Evolutionary conservation across 768 basidiomycete species (phyloP).

Genomic region (Boletus fagicola): DNA sequence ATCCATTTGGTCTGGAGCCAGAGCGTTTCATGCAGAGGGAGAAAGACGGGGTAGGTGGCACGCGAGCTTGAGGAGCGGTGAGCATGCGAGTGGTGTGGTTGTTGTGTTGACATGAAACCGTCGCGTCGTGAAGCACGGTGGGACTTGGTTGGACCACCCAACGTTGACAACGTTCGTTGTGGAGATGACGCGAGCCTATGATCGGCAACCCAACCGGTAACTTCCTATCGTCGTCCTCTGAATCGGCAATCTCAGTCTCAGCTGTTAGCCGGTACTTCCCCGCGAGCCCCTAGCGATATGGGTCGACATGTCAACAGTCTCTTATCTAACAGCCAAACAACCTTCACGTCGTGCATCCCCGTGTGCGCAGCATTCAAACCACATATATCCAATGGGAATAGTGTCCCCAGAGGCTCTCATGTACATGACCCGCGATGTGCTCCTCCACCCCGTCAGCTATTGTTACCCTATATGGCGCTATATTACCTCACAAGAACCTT

Average conservation of each 20-base stretch:
- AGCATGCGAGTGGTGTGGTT: not conserved
- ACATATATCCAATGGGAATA: not conserved
- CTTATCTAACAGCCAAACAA: constrained; percentile 1
- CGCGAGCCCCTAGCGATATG: constrained; percentile 8
- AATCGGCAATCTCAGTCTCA: not conserved
- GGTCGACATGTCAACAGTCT: not conserved
- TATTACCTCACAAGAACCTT: not conserved
- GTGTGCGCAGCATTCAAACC: not conserved
- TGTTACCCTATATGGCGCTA: not conserved
- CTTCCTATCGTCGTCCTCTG: constrained; percentile 4
- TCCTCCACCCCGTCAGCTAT: constrained; percentile 6
- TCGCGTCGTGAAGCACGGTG: not conserved
- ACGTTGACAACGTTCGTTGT: too few relatives aligned
- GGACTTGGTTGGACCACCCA: not conserved
- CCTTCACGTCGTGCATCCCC: not conserved
- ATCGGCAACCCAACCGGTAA: constrained; percentile 17
- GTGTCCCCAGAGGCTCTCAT: not conserved
- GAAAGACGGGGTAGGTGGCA: constrained; percentile 64
- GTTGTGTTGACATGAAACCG: constrained; percentile 27
- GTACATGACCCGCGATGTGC: not conserved
- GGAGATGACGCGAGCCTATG: not conserved
- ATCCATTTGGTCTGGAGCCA: constrained; percentile 60
- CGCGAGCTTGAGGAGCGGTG: constrained; percentile 39
- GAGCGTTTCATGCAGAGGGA: constrained; percentile 59
- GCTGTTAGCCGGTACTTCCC: constrained; percentile 4